Evolutionary conservation across 1,284 basidiomycete species (phyloP).

Genomic region (Ceratobasidium sp.): DNA sequence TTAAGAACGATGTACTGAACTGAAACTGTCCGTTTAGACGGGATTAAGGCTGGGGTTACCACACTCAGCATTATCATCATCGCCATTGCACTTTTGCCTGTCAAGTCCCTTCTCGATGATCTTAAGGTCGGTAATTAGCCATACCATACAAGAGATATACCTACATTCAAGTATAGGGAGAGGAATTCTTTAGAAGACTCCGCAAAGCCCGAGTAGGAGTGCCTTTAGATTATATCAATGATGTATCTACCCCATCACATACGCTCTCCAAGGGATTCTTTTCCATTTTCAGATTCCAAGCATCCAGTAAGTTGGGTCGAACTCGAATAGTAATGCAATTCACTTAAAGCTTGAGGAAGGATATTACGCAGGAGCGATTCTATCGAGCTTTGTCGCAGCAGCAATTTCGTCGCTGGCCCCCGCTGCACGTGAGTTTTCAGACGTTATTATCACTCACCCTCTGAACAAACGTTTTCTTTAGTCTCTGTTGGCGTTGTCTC

Average conservation of each 20-base stretch:
- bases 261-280: not conserved
- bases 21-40: not conserved
- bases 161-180: not conserved
- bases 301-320: conserved; percentile 14
- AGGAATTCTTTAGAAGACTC: conserved; percentile 40
- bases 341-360: not conserved
- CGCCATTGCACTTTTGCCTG: conserved; percentile 26
- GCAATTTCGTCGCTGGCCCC: conserved; percentile 30
- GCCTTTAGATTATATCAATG: conserved; percentile 24
- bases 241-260: conserved; percentile 42
- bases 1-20: not conserved
- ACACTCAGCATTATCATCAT: conserved; percentile 38
- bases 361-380: conserved; percentile 33
- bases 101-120: conserved; percentile 55
- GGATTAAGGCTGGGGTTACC: conserved; percentile 41
- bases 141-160: not conserved
- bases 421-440: conserved; percentile 27
- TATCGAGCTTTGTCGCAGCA: conserved; percentile 14
- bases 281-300: conserved; percentile 7
- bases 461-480: not conserved
- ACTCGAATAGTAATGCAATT: not conserved
- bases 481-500: conserved; percentile 36
- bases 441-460: not conserved
- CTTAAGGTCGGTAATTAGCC: conserved; percentile 52
- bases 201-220: conserved; percentile 2